A percentile compares a stretch with the other conserved stretches of the same genome.
Conservation (phyloP, 768 basidiomycete species). For the Suillus decipiens region DNA sequence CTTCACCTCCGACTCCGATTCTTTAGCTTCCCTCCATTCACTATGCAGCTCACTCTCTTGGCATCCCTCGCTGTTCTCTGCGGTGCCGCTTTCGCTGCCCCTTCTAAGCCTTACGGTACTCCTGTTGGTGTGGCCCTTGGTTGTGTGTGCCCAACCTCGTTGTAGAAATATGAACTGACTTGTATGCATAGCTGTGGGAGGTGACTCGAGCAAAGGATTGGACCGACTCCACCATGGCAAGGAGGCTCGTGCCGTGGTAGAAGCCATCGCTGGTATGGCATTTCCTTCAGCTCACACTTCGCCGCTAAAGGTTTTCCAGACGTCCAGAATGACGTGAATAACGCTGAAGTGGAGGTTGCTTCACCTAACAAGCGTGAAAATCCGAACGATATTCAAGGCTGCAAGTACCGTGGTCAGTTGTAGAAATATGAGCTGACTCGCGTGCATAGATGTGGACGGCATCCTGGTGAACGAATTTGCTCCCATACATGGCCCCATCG, state of each 20-base stretch:
- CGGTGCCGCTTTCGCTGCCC: background rate
- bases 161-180: background rate
- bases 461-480: too few relatives aligned
- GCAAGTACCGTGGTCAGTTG: too few relatives aligned
- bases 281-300: background rate
- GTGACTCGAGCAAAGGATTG: too few relatives aligned
- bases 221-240: too few relatives aligned
- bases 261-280: background rate
- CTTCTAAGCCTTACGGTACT: background rate
- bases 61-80: background rate
- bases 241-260: too few relatives aligned
- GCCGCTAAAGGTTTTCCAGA: background rate
- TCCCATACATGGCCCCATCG: too few relatives aligned
- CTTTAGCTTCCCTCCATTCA: background rate
- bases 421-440: too few relatives aligned
- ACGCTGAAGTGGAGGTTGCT: background rate
- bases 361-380: too few relatives aligned
- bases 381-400: too few relatives aligned
- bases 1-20: background rate
- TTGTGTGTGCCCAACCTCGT: background rate
- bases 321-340: background rate
- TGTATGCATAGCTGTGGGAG: background rate
- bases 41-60: background rate
- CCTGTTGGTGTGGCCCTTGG: background rate
- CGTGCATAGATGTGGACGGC: too few relatives aligned